Evolutionary conservation across 169 alveolate genomes (phyloP), one percentile per base, ranked within the genome.

Genomic region (Eimeria praecox): DNA sequence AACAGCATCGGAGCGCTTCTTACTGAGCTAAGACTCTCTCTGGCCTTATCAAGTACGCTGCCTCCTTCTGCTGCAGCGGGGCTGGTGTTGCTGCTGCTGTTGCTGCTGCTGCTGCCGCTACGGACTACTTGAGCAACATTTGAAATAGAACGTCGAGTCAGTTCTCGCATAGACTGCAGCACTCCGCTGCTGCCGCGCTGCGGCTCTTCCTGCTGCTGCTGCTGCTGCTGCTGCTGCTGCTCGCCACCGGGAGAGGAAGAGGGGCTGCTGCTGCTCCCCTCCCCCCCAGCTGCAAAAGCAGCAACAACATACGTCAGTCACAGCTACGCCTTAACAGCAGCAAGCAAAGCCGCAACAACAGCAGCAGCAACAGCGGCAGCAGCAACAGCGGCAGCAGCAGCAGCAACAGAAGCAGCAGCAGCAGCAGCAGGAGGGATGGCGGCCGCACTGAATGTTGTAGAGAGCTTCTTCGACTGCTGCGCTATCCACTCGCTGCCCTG

Each of bases 401-500:
- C 62, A 77, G 87, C 62, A 77, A 42, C 12, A 77, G 27, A 0
- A 82, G 73, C 90, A 30, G 73, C 24, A 44, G 71, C 49, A 49
- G 73, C 49, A 82, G 52, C 73, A 44, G 66, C 90, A 82, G 73
- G 42, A 82, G 62, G 62, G 40, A 24, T 33, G 27, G 33, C 35
- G 35, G 62, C 59, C 54, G 52, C 71, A 82, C 90, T 49, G 90
- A 82, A 49, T 0, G 90, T 82, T 54, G 69, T 77, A 35, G 95
- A 66, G 90, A 92, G 14, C 46, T 78, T 69, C 56, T 69, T 54
- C 64, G 92, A 62, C 71, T 92, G 86, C 82, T 92, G 95, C 9
- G 95, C 95, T 9, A 92, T 92, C 95, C 95, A 92, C 62, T 92
- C 95, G 62, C 95, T 69, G 0, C 95, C 95, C 95, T 92, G 91